Base-by-base conservation (phyloP, 2,329 filamentous ascomycete genomes). In the Penicillium sp. region DNA sequence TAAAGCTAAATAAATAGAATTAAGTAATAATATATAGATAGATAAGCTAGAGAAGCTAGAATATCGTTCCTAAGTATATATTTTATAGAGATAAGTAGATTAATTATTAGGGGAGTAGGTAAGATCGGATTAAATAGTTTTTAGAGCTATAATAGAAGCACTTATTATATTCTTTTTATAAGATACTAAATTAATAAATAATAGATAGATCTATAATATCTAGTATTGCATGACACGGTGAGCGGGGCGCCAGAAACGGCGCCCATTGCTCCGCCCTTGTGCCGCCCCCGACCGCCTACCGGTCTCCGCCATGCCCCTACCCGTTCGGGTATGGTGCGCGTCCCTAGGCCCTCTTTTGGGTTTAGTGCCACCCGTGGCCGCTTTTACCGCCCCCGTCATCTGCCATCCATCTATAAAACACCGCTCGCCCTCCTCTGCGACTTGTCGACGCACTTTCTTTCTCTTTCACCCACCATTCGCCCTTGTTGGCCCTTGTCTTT, bases 221-320 rank as follows among this genome's bases (percentile, higher is more conserved):
- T 18, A n/a, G 15, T 18, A 18, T 18, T 18, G 15, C 15, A 18
- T 18, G 15, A 18, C 15, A 51, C 49, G 50, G 55, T 49, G 46
- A 57, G 55, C 55, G 47, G 55, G 55, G 52, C 52, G 52, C 55
- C 23, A 27, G 25, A 53, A 49, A 46, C 46, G 31, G 54, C 52
- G 31, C 42, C 42, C 46, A 55, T 57, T 55, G 45, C 43, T 55
- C 54, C 44, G 47, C 35, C 42, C 6, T 13, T 46, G 52, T 56
- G 52, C 51, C 39, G 39, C 42, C 32, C 8, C 18, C 39, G 44
- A 55, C 12, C 33, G 35, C 35, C 27, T 3, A 18, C 35, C 15
- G 1, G 2, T 18, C 15, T 2, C 15, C 15, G 15, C 15, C 15
- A 18, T 18, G 15, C 25, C 33, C 44, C 37, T 46, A 15, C 44